Evolutionary conservation across 441 rosid genomes (phyloP), one percentile per base, ranked within the genome.

Genomic region (Populus hybrid): DNA sequence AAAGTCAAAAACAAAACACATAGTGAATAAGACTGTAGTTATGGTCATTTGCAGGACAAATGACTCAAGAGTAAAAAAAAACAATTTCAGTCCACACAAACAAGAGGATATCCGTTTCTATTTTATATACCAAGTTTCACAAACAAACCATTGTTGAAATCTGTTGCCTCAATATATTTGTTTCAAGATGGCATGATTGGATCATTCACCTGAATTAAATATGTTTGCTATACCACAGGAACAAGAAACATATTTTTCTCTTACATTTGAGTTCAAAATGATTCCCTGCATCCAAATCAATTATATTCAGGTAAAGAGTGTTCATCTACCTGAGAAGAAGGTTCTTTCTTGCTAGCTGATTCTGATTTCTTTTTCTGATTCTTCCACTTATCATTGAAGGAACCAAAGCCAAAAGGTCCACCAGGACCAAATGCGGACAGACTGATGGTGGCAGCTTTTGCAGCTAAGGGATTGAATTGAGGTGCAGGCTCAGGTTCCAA

Each of bases 331-430:
- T 86, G 86, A 57, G 86, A 85, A 73, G 89, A 86, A 26, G 78
- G 64, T 72, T 86, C 87, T 74, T 38, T 79, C 78, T 86, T 81
- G 67, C 85, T 81, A 9, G 82, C 80, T 46, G 86, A 76, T 50
- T 87, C 85, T 38, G 87, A 79, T 82, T 85, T 88, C 84, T 79
- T 86, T 76, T 81, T 80, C 70, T 85, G 90, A 71, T 88, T 87
- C 84, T 82, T 90, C 91, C 84, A 72, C 69, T 85, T 90, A 73
- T 90, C 87, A 10, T 78, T 81, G 67, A 90, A 88, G 76, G 88
- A 81, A 69, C 87, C 87, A 70, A 91, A 89, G 84, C 91, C 75
- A 79, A 90, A 91, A n/a, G 91, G 90, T 1, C 95, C 90, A 66
- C 88, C 89, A 2, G 84, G 85, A 73, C 89, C 88, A 86, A 91